phyloP scores from a whole-genome alignment of 164 flowering plant genomes.

The grape (Vitis vinifera) region ASM3070453v1 NC_081821.1:10126501-10127000 shows the following conservation, averaged over 20 bases:
- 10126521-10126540: conserved; percentile 11
- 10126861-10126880: conserved; percentile 36
- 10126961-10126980: conserved; percentile 38
- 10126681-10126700: conserved; percentile 15
- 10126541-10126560: conserved; percentile 12
- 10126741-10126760: too few relatives aligned
- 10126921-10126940: conserved; percentile 46
- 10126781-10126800: conserved; percentile 15
- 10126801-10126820: neutral
- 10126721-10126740: too few relatives aligned
- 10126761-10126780: neutral
- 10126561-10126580: conserved; percentile 23
- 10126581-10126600: neutral
- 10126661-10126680: conserved; percentile 26
- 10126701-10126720: conserved; percentile 5
- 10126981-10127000: conserved; percentile 44
- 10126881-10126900: conserved; percentile 49
- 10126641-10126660: conserved; percentile 14
- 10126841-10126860: conserved; percentile 26
- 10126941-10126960: conserved; percentile 24
- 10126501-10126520: conserved; percentile 6
- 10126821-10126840: conserved; percentile 27
- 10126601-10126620: conserved; percentile 10
- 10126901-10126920: conserved; percentile 44
- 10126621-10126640: conserved; percentile 10